These are phyloP conservation scores for Fragosphaeria purpurea DNA, from an alignment of 2,329 filamentous ascomycete species.

Conservation along the genomic window DNA sequence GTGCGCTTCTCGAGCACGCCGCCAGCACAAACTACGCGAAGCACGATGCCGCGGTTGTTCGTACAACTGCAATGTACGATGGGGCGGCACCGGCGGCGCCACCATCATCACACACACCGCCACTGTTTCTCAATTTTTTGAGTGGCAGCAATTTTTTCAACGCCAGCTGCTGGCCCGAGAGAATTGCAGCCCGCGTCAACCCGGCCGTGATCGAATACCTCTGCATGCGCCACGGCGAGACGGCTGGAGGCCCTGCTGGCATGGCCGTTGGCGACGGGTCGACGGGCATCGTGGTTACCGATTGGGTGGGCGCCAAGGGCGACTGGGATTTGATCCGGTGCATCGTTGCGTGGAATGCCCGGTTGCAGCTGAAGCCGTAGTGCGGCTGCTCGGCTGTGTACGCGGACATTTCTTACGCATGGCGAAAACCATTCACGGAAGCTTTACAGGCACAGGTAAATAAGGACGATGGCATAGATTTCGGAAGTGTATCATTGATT, in stretches of 20 bases:
- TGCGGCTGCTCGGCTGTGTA: background rate
- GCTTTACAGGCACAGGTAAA: too few species aligned
- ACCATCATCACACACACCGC: conserved; percentile 49
- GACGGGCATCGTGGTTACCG: conserved; percentile 82
- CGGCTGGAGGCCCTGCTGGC: conserved; percentile 37
- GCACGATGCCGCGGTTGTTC: background rate
- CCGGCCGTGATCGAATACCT: conserved; percentile 58
- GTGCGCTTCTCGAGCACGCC: conserved; percentile 67
- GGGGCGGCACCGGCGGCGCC: conserved; percentile 10
- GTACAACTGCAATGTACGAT: background rate
- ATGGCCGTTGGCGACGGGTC: conserved; percentile 57
- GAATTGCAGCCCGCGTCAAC: conserved; percentile 80
- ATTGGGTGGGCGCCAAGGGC: conserved; percentile 79
- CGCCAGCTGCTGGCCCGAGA: conserved; percentile 83
- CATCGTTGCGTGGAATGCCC: conserved; percentile 85
- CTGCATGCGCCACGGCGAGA: conserved; percentile 45
- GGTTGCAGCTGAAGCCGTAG: conserved; percentile 39
- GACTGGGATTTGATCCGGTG: conserved; percentile 87
- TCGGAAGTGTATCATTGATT: too few species aligned
- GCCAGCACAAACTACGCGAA: conserved; percentile 34
- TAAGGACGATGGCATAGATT: too few species aligned
- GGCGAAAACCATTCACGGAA: too few species aligned
- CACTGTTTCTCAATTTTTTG: conserved; percentile 84
- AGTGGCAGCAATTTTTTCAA: conserved; percentile 93
- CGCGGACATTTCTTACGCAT: too few species aligned